These are phyloP conservation scores for Kuraishia piskuri DNA, from an alignment of 805 yeast genomes.

Conservation along the genomic window DNA sequence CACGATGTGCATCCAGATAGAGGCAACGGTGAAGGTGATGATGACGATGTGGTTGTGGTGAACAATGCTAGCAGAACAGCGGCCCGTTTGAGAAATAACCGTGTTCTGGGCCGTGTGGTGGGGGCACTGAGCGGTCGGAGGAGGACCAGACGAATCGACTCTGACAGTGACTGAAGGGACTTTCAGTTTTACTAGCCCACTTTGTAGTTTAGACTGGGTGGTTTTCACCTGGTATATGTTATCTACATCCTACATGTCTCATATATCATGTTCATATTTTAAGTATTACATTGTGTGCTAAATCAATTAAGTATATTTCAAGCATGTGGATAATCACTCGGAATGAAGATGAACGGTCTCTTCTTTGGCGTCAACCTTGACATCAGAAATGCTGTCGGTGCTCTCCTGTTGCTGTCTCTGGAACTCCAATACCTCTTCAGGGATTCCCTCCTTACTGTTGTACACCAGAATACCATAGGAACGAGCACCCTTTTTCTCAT, in stretches of 20 bases:
- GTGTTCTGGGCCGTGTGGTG: not conserved
- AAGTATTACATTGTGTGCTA: no score
- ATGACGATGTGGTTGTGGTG: not conserved
- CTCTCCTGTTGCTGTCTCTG: not conserved
- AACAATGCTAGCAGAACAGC: not conserved
- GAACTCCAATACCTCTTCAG: not conserved
- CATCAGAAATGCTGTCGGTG: not conserved
- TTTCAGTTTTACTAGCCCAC: no score
- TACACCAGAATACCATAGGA: conserved; percentile 41
- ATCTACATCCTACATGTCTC: no score
- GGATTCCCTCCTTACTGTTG: conserved; percentile 18
- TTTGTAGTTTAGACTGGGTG: no score
- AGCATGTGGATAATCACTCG: not conserved
- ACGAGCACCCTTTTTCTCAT: conserved; percentile 36
- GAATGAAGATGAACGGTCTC: not conserved
- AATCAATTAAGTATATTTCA: no score
- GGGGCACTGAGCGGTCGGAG: not conserved
- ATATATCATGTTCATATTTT: no score
- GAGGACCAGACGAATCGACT: not conserved
- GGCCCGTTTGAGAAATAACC: not conserved
- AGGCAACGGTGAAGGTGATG: not conserved
- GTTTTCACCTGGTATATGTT: no score
- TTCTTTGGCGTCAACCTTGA: not conserved
- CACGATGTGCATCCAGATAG: no score
- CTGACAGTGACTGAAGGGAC: not conserved